Evolutionary conservation across 352 stramenopile species (phyloP), one percentile per base, ranked within the genome.

Genomic region (Globisporangium takayamanum): DNA sequence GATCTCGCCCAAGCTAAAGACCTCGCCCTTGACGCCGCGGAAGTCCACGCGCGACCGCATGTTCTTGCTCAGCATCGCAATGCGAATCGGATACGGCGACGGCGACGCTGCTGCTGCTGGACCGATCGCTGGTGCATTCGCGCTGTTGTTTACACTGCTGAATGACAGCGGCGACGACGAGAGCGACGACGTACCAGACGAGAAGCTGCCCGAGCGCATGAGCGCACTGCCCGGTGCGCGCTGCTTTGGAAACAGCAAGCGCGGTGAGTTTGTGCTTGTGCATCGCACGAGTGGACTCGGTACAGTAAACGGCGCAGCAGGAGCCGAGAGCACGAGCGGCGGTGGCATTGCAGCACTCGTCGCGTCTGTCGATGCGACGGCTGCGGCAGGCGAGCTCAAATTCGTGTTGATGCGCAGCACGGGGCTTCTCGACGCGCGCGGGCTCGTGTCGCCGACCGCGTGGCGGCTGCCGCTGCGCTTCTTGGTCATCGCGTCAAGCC

Each of bases 1-100:
- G 37, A 95, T 75, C 26, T 94, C 84, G 30, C 85, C 84, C 30
- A 95, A 71, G 10, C 64, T 72, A 16, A 95, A 77, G 22, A 68
- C 62, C 28, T 89, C 81, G 53, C 71, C 67, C 53, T 84, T 85
- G 50, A 60, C 62, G 50, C 73, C 73, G 28, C 63, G 64, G 46
- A 82, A 84, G 45, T 89, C 71, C 15, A 83, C 62, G 45, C 69
- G 70, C 28, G 65, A 69, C 49, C 76, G 71, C 52, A 78, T 69
- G 36, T 73, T 74, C 69, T 90, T 90, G 63, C 73, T 86, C 52
- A 90, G 61, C 67, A 92, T 68, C 37, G 78, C 68, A 3, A 89
- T 69, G 8, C 45, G 52, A 10, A 90, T 70, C 7, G 70, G 62
- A 0, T 76, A 66, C 22, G 64, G 53, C 15, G 70, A 62, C 25